phyloP scores from a whole-genome alignment of 305 asterid genomes.

The Lippia alba region DNA sequence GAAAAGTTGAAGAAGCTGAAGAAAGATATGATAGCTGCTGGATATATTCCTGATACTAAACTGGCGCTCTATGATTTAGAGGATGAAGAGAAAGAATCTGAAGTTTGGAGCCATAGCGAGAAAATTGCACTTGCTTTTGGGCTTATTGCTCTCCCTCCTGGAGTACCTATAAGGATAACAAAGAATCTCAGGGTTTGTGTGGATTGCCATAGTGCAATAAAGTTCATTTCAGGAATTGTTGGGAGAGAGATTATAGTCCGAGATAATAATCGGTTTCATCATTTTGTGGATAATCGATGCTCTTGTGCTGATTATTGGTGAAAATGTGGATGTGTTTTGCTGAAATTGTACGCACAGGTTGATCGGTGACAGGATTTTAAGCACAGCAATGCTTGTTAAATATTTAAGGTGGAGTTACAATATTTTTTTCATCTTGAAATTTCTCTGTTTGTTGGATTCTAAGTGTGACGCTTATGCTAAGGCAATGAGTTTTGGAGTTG shows the following conservation, averaged over 20 bases:
- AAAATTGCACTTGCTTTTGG: slow-evolving; percentile 93
- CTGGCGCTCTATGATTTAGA: slow-evolving; percentile 79
- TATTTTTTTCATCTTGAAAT: not conserved
- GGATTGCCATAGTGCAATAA: slow-evolving; percentile 90
- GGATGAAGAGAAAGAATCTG: slow-evolving; percentile 91
- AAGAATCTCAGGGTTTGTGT: slow-evolving; percentile 88
- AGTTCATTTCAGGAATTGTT: slow-evolving; percentile 76
- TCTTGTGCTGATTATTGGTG: slow-evolving; percentile 90
- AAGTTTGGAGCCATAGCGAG: slow-evolving; percentile 90
- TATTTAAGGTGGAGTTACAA: not conserved
- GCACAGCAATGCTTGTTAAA: not conserved
- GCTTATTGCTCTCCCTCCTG: slow-evolving; percentile 72
- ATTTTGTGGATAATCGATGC: slow-evolving; percentile 62
- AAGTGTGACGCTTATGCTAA: not conserved
- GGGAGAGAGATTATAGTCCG: slow-evolving; percentile 74
- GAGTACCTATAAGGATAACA: slow-evolving; percentile 79
- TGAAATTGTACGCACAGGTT: not conserved
- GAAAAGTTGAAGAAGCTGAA: slow-evolving; percentile 61
- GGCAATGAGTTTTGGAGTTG: not conserved
- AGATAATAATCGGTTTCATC: slow-evolving; percentile 77
- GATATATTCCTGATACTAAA: slow-evolving; percentile 70
- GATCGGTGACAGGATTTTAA: not conserved
- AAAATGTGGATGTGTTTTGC: slow-evolving; percentile 15
- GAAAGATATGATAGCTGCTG: slow-evolving; percentile 75
- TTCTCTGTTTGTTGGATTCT: not conserved